Conservation (phyloP, 345 rosid species). For the Populus tremula region DNA sequence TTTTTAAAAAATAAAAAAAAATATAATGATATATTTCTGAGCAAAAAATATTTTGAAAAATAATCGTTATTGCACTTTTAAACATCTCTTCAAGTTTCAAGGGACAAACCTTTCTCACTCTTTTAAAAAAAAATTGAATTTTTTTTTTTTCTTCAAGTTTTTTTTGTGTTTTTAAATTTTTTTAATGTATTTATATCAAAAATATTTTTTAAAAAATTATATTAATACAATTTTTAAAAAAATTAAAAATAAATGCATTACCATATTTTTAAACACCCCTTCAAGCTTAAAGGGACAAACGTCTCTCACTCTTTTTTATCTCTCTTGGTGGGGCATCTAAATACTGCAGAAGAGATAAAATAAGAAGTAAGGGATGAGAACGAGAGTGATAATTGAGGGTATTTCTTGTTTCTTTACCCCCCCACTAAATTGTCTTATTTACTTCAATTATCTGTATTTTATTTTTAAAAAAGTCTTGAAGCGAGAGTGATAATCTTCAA, state of each 20-base stretch:
- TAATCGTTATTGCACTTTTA: accelerated
- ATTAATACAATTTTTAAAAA: too few relatives aligned
- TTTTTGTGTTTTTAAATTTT: too few relatives aligned
- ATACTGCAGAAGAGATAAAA: too few relatives aligned
- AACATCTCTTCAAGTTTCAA: accelerated
- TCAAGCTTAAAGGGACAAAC: neutral
- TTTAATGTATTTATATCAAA: too few relatives aligned
- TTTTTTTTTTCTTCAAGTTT: too few relatives aligned
- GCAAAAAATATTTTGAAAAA: accelerated
- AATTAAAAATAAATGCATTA: accelerated
- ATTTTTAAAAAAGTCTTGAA: neutral
- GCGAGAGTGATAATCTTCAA: neutral
- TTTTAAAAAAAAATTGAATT: too few relatives aligned
- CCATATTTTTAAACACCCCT: accelerated
- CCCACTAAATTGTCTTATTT: neutral
- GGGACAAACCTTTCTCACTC: neutral
- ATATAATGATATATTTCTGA: accelerated
- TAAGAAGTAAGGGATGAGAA: neutral
- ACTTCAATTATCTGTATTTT: neutral
- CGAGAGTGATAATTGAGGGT: too few relatives aligned
- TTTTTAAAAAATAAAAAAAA: too few relatives aligned
- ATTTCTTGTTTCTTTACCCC: too few relatives aligned
- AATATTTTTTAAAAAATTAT: too few relatives aligned
- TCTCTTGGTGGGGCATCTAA: neutral
- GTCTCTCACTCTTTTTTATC: neutral